A percentile compares a stretch with the other conserved stretches of the same genome.
Evolutionary conservation across 1,139 yeast genomes (phyloP).

Genomic region (Blastobotrys indianensis): DNA sequence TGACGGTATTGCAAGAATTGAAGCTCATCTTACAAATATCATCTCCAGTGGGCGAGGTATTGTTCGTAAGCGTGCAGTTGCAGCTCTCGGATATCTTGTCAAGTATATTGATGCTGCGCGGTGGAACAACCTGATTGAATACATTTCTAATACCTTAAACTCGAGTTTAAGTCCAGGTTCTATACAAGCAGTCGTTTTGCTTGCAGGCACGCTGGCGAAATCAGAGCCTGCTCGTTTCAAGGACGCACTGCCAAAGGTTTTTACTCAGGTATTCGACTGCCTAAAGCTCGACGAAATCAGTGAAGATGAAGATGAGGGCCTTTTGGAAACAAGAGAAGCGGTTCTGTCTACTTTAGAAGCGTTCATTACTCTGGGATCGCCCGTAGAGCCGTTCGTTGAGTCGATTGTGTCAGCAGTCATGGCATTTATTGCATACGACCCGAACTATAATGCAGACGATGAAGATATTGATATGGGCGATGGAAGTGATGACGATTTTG

Average conservation of each 20-base stretch:
- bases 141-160: slow-evolving; percentile 20
- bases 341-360: slow-evolving; percentile 30
- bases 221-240: slow-evolving; percentile 27
- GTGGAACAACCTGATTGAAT: slow-evolving; percentile 26
- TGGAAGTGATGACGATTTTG: slow-evolving; percentile 27
- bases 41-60: slow-evolving; percentile 26
- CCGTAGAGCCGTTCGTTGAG: slow-evolving; percentile 28
- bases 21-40: slow-evolving; percentile 25
- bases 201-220: slow-evolving; percentile 29
- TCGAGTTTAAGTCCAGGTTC: slow-evolving; percentile 11
- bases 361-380: slow-evolving; percentile 23
- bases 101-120: slow-evolving; percentile 32
- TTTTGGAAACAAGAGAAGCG: slow-evolving; percentile 32
- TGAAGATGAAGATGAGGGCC: slow-evolving; percentile 17
- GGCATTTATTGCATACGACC: slow-evolving; percentile 51
- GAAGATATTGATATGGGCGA: slow-evolving; percentile 32
- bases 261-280: slow-evolving; percentile 22
- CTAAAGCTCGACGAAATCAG: slow-evolving; percentile 18
- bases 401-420: slow-evolving; percentile 37
- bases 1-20: slow-evolving; percentile 39
- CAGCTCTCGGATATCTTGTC: slow-evolving; percentile 49
- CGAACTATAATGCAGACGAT: slow-evolving; percentile 43
- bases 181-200: slow-evolving; percentile 21
- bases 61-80: slow-evolving; percentile 40
- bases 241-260: slow-evolving; percentile 19